Conservation (phyloP, 83 land plant genomes). For the Isoetes engelmannii region DNA sequence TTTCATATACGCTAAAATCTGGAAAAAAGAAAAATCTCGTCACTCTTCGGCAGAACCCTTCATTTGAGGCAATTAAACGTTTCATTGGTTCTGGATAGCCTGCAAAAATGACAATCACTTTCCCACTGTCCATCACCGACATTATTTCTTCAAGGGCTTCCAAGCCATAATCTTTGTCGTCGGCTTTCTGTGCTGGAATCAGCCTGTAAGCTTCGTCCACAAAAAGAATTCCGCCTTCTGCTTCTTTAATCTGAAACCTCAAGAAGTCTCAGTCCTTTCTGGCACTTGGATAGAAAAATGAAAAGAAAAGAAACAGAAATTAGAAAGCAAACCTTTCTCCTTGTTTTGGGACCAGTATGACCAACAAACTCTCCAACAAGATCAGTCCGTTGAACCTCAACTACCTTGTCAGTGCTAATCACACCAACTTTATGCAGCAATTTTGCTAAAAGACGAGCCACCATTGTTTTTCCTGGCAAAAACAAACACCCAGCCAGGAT, state of each 20-base stretch:
- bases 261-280: not conserved
- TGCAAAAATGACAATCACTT: constrained; percentile 86
- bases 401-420: constrained; percentile 71
- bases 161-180: constrained; percentile 92
- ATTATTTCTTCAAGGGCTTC: constrained; percentile 97
- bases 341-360: constrained; percentile 95
- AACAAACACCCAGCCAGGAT: not conserved
- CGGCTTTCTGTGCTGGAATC: constrained; percentile 87
- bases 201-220: constrained; percentile 91
- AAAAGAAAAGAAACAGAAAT: not conserved
- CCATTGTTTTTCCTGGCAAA: constrained; percentile 82
- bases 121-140: constrained; percentile 94
- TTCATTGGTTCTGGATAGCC: constrained; percentile 95
- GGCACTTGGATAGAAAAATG: not conserved
- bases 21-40: constrained; percentile 67
- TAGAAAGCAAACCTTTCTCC: constrained; percentile 48
- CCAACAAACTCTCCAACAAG: constrained; percentile 98
- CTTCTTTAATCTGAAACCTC: constrained; percentile 63
- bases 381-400: constrained; percentile 93
- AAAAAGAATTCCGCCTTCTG: constrained; percentile 89
- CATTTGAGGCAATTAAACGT: constrained; percentile 69
- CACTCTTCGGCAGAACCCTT: constrained; percentile 84
- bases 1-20: constrained; percentile 56
- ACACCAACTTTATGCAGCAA: constrained; percentile 82
- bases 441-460: constrained; percentile 74